Base-by-base conservation (phyloP, 176 grass and related monocot genomes). In the Urochloa ruziziensis region DNA sequence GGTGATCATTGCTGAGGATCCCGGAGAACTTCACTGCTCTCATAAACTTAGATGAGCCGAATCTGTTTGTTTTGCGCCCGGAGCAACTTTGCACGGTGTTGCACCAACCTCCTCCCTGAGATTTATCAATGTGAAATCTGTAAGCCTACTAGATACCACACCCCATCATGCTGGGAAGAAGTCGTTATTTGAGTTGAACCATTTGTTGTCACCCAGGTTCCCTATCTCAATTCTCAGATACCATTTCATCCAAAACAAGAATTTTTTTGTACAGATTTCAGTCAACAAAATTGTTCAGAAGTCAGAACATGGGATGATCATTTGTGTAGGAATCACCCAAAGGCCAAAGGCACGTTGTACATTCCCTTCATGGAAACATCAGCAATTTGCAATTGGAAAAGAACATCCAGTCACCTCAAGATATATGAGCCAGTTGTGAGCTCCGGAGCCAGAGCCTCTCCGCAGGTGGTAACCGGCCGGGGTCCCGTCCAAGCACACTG, bases 401-500 rank as follows among this genome's bases (percentile, higher is more conserved):
- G 8, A 49, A 7, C 17, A 29, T 2, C 64, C 28, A 15, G 68
- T 63, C 80, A 97, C 94, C 90, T 97, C 42, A 69, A 97, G 72
- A 62, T 85, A 74, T 57, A 97, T n/a, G 60, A 97, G 82, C 92
- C 92, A 97, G 32, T 4, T 94, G 64, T 80, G 77, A 6, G 80
- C 28, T n/a, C 94, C 94, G 29, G 77, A 83, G 10, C 86, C 88
- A 30, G 84, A 97, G n/a, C 94, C 94, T 70, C 84, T 94, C 56
- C 75, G 88, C 10, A 92, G 79, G 89, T 97, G 92, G 79, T 97
- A 97, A 12, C 80, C 94, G 0, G 94, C 86, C 25, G 92, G 85
- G 52, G 77, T 94, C 39, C 92, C 92, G 59, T 97, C 92, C 83
- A 97, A 94, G 73, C 94, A 92, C 88, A 92, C 94, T 94, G 80